Conservation (phyloP, 1,284 basidiomycete species). For the Meira nashicola region DNA sequence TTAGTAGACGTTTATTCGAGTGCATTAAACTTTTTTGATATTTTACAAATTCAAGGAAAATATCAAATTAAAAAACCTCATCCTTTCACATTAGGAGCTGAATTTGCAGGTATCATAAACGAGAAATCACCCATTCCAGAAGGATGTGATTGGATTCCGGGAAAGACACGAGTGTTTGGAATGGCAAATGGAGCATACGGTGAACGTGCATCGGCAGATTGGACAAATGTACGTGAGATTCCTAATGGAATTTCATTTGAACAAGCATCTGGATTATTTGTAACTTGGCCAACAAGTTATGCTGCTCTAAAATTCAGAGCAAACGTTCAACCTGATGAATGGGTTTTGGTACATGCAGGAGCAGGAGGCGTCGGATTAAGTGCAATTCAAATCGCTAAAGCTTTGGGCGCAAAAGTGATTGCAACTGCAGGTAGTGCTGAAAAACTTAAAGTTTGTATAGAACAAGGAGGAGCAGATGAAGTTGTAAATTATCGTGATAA, state of each 20-base stretch:
- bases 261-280: conserved; percentile 59
- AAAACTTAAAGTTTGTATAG: conserved; percentile 38
- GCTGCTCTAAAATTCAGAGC: conserved; percentile 39
- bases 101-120: conserved; percentile 79
- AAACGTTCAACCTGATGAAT: conserved; percentile 35
- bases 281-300: conserved; percentile 48
- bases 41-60: conserved; percentile 41
- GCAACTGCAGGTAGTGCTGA: conserved; percentile 41
- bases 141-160: conserved; percentile 72
- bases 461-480: conserved; percentile 37
- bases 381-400: conserved; percentile 48
- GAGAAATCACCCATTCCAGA: conserved; percentile 71
- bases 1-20: conserved; percentile 55
- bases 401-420: conserved; percentile 43
- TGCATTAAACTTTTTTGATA: conserved; percentile 45
- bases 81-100: conserved; percentile 45
- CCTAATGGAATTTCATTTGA: conserved; percentile 65
- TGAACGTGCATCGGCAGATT: conserved; percentile 56
- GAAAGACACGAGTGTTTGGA: conserved; percentile 83
- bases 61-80: conserved; percentile 46
- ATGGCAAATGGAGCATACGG: conserved; percentile 74
- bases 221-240: conserved; percentile 60
- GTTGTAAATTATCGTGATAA: conserved; percentile 45
- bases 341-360: conserved; percentile 43
- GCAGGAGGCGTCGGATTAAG: conserved; percentile 77